A percentile compares a stretch with the other conserved stretches of the same genome.
These are phyloP conservation scores for Aspergillus coremiiformis DNA, from an alignment of 495 filamentous ascomycete genomes.

Conservation along the genomic window DNA sequence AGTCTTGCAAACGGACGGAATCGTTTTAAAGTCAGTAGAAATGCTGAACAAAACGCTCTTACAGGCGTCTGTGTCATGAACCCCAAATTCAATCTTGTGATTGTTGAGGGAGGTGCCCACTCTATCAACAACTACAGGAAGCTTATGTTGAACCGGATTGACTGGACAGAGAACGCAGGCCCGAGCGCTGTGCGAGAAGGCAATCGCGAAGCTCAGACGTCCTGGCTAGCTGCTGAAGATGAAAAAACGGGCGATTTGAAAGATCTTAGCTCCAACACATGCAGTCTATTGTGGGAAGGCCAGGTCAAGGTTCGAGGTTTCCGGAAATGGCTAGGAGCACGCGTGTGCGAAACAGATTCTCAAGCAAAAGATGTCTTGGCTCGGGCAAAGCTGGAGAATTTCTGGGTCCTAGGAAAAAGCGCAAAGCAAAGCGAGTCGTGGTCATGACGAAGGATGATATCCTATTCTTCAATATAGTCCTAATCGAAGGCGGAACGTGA, in stretches of 20 bases:
- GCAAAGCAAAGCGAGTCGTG: slow-evolving; percentile 35
- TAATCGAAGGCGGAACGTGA: background rate
- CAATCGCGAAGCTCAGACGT: slow-evolving; percentile 51
- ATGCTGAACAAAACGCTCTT: slow-evolving; percentile 78
- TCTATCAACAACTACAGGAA: slow-evolving; percentile 77
- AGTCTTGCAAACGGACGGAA: slow-evolving; percentile 84
- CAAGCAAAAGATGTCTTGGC: slow-evolving; percentile 75
- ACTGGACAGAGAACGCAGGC: slow-evolving; percentile 84
- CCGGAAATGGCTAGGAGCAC: slow-evolving; percentile 69
- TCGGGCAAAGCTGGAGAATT: slow-evolving; percentile 83
- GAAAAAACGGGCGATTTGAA: slow-evolving; percentile 66
- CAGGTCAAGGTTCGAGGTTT: slow-evolving; percentile 71
- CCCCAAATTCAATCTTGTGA: slow-evolving; percentile 77
- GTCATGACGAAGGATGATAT: background rate
- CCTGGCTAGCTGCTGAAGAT: slow-evolving; percentile 72
- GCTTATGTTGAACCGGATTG: slow-evolving; percentile 84
- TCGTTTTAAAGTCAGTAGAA: slow-evolving; percentile 85
- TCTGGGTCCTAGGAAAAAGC: slow-evolving; percentile 91
- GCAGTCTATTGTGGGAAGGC: slow-evolving; percentile 79
- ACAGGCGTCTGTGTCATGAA: slow-evolving; percentile 85
- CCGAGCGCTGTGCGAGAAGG: slow-evolving; percentile 55
- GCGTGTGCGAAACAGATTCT: slow-evolving; percentile 80
- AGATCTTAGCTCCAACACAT: slow-evolving; percentile 73
- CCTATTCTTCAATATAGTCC: background rate
- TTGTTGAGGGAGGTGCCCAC: slow-evolving; percentile 84